phyloP scores from a whole-genome alignment of 805 yeast genomes.

The Ogataea zsoltii region DNA sequence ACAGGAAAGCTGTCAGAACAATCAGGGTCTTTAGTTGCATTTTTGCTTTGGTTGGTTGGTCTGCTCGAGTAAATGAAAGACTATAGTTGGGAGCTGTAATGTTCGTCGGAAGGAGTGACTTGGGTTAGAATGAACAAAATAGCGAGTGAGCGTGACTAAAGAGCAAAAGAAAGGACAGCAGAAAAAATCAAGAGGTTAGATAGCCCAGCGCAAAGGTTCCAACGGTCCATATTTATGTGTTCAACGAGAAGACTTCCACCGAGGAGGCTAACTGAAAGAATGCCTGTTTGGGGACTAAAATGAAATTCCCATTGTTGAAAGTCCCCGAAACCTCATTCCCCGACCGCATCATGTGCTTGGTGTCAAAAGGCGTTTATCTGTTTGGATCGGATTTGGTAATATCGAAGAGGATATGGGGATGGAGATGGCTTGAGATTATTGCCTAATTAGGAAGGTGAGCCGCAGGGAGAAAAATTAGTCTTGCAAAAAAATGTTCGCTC shows the following conservation, averaged over 20 bases:
- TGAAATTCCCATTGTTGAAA: neutral
- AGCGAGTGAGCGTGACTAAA: constrained; percentile 4
- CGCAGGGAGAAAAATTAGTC: too few species aligned
- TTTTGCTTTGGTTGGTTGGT: neutral
- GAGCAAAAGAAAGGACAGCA: neutral
- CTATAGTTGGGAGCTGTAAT: constrained; percentile 5
- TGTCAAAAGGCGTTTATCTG: too few species aligned
- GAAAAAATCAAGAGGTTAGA: neutral
- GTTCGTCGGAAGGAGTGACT: constrained; percentile 6
- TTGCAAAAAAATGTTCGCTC: too few species aligned
- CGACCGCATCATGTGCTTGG: neutral
- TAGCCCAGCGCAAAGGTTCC: neutral
- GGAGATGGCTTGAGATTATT: too few species aligned
- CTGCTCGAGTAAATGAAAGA: constrained; percentile 1
- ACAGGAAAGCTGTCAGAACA: constrained; percentile 12
- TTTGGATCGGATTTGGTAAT: too few species aligned
- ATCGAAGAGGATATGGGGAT: too few species aligned
- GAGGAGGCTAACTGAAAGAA: constrained; percentile 1
- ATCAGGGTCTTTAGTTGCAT: constrained; percentile 13
- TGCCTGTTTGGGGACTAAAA: neutral
- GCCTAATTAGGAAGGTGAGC: too few species aligned
- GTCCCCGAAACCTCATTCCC: constrained; percentile 1
- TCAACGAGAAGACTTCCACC: neutral
- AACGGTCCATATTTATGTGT: constrained; percentile 2
- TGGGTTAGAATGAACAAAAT: constrained; percentile 1